Conservation (phyloP, 1,284 basidiomycete genomes). For the Ceratobasidium sp. region DNA sequence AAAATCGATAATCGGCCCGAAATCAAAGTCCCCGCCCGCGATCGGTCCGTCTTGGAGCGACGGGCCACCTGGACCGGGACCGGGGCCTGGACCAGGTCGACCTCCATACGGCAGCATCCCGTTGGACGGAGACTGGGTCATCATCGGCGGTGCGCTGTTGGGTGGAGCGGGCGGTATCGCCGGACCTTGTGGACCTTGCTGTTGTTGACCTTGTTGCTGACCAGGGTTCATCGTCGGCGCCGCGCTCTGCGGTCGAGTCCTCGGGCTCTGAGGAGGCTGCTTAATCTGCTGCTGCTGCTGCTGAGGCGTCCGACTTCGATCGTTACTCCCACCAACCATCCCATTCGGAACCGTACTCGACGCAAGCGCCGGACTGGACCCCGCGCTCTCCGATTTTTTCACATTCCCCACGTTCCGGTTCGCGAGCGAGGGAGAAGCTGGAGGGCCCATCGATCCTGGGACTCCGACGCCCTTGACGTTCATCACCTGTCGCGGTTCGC, state of each 20-base stretch:
- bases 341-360: slow-evolving; percentile 30
- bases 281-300: no score
- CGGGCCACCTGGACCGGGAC: no score
- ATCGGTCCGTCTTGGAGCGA: not conserved
- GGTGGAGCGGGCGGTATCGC: slow-evolving; percentile 24
- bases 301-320: slow-evolving; percentile 43
- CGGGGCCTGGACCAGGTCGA: not conserved
- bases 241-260: slow-evolving; percentile 33
- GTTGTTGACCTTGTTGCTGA: slow-evolving; percentile 1
- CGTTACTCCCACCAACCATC: slow-evolving; percentile 21
- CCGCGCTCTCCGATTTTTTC: slow-evolving; percentile 40
- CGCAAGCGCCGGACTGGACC: slow-evolving; percentile 18
- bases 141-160: slow-evolving; percentile 19
- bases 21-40: slow-evolving; percentile 23
- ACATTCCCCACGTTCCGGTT: slow-evolving; percentile 29
- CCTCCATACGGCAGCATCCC: slow-evolving; percentile 10
- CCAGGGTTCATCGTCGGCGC: slow-evolving; percentile 1
- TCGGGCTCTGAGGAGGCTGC: no score
- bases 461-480: slow-evolving; percentile 32
- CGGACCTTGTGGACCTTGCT: no score
- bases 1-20: slow-evolving; percentile 30
- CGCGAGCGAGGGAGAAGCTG: slow-evolving; percentile 28
- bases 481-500: slow-evolving; percentile 24
- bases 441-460: slow-evolving; percentile 31
- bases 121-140: slow-evolving; percentile 36